These are phyloP conservation scores for Sphaceloma murrayae DNA, from an alignment of 2,329 filamentous ascomycete species.

Conservation along the genomic window DNA sequence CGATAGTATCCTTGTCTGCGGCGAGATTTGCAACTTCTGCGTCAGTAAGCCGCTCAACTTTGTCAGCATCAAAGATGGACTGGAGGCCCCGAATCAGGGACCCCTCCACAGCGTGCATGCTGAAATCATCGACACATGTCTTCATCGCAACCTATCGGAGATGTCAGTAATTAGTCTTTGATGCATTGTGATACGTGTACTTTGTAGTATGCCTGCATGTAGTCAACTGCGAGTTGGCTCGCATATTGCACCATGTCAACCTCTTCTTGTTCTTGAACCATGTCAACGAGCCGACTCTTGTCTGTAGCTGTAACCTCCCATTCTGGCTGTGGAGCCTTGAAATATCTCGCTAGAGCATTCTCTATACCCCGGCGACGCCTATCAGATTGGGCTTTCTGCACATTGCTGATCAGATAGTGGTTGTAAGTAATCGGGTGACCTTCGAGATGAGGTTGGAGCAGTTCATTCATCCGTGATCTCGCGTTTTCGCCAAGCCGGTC, in stretches of 20 bases:
- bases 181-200: slow-evolving; percentile 10
- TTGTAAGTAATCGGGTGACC: slow-evolving; percentile 31
- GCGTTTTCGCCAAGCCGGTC: slow-evolving; percentile 13
- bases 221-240: slow-evolving; percentile 25
- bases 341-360: slow-evolving; percentile 18
- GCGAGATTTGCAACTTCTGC: slow-evolving; percentile 19
- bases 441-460: slow-evolving; percentile 18
- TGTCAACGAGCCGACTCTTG: slow-evolving; percentile 19
- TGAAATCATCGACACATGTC: slow-evolving; percentile 34
- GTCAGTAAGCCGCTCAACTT: slow-evolving; percentile 22
- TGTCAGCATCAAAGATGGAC: slow-evolving; percentile 25
- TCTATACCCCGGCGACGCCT: slow-evolving; percentile 20
- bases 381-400: slow-evolving; percentile 26
- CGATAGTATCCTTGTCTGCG: slow-evolving; percentile 20
- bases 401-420: slow-evolving; percentile 29
- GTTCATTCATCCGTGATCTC: slow-evolving; percentile 18
- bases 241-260: slow-evolving; percentile 27
- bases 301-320: slow-evolving; percentile 1
- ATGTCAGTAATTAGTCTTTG: slow-evolving; percentile 8
- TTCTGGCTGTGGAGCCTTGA: slow-evolving; percentile 16
- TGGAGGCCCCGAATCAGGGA: slow-evolving; percentile 26
- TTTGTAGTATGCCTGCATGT: slow-evolving; percentile 29
- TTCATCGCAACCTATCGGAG: slow-evolving; percentile 35
- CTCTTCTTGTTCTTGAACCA: slow-evolving; percentile 20
- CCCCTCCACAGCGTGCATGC: slow-evolving; percentile 31